phyloP scores from a whole-genome alignment of 225 moss, liverwort and hornwort genomes.

The Pleurozium schreberi region DNA sequence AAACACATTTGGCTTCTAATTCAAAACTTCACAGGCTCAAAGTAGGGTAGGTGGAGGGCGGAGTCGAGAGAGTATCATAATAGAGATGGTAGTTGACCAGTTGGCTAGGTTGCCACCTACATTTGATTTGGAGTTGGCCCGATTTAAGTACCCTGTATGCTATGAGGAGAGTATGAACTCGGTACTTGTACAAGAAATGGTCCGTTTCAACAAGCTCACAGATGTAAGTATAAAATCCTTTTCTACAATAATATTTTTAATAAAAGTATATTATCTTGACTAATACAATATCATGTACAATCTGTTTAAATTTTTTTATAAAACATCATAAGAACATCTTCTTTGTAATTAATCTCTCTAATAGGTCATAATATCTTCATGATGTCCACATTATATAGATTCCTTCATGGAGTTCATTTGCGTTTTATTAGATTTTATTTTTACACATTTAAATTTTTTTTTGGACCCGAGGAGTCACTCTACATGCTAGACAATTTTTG shows the following conservation, averaged over 20 bases:
- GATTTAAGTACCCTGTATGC: constrained; percentile 53
- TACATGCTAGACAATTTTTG: not conserved
- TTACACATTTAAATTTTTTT: not conserved
- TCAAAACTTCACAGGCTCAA: constrained; percentile 13
- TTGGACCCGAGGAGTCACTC: rapidly evolving
- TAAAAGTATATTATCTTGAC: not conserved
- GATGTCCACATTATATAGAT: not conserved
- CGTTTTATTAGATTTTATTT: not conserved
- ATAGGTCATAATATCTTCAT: not conserved
- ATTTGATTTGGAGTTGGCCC: constrained; percentile 53
- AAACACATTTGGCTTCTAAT: not conserved
- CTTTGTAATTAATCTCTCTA: not conserved
- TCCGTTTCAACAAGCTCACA: constrained; percentile 71
- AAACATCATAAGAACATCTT: not conserved
- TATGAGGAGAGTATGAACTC: constrained; percentile 94
- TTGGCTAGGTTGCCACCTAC: constrained; percentile 21
- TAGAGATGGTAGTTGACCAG: constrained; percentile 55
- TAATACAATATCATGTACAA: too few relatives aligned
- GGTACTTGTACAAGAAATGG: constrained; percentile 80
- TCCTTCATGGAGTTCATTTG: rapidly evolving
- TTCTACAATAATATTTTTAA: not conserved
- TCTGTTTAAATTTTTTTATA: not conserved
- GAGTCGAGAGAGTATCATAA: constrained; percentile 52
- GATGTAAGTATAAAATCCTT: constrained; percentile 14
- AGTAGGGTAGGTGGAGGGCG: constrained; percentile 18